Percentiles rank a stretch among this genome's conserved stretches.
Conservation (phyloP, 495 filamentous ascomycete species). For the Aspergillus ellipticus region DNA sequence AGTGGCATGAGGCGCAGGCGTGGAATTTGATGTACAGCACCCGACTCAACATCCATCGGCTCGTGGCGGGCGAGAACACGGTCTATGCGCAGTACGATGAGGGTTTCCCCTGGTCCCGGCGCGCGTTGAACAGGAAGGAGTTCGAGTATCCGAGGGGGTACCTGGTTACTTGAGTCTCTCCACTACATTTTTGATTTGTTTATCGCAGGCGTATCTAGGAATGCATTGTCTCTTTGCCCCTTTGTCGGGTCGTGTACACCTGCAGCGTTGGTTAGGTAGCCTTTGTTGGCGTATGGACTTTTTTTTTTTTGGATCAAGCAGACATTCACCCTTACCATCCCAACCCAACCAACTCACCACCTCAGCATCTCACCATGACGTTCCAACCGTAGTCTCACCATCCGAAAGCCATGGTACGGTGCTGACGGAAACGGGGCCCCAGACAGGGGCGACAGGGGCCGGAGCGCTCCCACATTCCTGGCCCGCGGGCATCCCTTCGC, state of each 20-base stretch:
- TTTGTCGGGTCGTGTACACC: background rate
- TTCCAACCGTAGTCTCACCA: too few relatives aligned
- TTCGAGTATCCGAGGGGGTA: conserved; percentile 24
- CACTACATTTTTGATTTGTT: background rate
- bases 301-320: background rate
- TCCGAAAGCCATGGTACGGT: too few relatives aligned
- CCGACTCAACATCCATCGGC: conserved; percentile 23
- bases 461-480: background rate
- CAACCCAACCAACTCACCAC: background rate
- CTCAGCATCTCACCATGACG: too few relatives aligned
- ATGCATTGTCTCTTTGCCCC: background rate
- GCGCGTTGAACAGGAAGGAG: conserved; percentile 17
- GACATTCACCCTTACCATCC: background rate
- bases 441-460: background rate
- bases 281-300: background rate
- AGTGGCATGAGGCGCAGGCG: conserved; percentile 18
- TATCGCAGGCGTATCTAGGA: background rate
- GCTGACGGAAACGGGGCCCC: background rate
- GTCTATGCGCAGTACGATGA: conserved; percentile 24
- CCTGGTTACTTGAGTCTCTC: conserved; percentile 12
- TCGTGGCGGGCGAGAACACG: conserved; percentile 21
- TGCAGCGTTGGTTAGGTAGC: background rate
- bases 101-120: conserved; percentile 20
- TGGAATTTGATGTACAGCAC: conserved; percentile 30
- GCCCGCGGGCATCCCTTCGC: background rate